Percentiles rank a stretch among this genome's conserved stretches.
Evolutionary conservation across 352 stramenopile genomes (phyloP).

Genomic region (Pelagophyceae sp.): DNA sequence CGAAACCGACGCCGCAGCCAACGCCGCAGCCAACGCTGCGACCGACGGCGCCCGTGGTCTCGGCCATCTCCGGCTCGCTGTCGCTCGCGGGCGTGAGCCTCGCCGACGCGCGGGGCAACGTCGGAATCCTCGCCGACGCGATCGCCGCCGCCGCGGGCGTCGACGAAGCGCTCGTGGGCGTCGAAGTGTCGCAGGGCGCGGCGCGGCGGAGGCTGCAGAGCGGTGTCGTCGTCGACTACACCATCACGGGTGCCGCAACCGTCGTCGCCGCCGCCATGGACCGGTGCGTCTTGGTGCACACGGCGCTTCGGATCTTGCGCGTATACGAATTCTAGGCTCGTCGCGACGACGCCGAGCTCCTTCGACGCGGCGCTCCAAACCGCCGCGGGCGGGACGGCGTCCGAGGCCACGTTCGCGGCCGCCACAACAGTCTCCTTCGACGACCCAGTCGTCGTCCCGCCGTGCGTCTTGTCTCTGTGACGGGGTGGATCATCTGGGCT

Average conservation of each 20-base stretch:
- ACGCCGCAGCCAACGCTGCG: no score
- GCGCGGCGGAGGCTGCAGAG: neutral
- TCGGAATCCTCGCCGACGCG: neutral
- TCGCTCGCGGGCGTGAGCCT: no score
- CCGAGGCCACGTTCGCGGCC: neutral
- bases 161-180: neutral
- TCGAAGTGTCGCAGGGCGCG: neutral
- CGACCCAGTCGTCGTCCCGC: neutral
- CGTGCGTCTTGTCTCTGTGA: no score
- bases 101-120: neutral
- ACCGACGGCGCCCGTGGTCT: no score
- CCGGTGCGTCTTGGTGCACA: neutral
- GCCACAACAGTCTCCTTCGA: neutral
- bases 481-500: no score
- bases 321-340: neutral
- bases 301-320: neutral
- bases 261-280: neutral
- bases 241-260: no score
- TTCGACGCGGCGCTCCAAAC: neutral
- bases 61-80: no score
- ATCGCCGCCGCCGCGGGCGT: neutral
- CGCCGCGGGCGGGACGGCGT: neutral
- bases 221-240: neutral
- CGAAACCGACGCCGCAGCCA: no score
- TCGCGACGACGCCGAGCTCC: neutral